phyloP scores from a whole-genome alignment of 1,284 basidiomycete species.

The Ganoderma lingzhi region DNA sequence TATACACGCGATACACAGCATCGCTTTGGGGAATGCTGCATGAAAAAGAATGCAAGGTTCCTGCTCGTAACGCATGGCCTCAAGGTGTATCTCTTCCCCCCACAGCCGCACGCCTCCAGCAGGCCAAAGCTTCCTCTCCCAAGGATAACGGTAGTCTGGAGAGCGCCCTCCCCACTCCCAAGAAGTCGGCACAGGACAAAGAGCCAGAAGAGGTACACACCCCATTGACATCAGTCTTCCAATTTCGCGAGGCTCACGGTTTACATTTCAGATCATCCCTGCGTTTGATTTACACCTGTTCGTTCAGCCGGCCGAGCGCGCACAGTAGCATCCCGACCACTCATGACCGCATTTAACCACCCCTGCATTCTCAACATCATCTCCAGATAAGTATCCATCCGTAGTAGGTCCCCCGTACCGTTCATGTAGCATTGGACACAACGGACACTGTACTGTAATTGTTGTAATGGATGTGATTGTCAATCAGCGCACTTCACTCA shows the following conservation, averaged over 20 bases:
- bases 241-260: constrained; percentile 5
- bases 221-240: background rate
- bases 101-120: constrained; percentile 1
- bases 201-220: constrained; percentile 27
- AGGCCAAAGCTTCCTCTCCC: constrained; percentile 1
- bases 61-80: constrained; percentile 52
- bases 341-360: background rate
- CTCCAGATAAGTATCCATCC: background rate
- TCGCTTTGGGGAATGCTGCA: constrained; percentile 64
- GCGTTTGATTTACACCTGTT: constrained; percentile 30
- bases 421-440: background rate
- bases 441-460: constrained; percentile 10
- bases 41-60: constrained; percentile 54
- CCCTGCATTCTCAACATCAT: background rate
- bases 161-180: constrained; percentile 19
- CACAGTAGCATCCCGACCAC: background rate
- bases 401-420: background rate
- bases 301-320: constrained; percentile 19
- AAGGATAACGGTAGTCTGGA: constrained; percentile 22
- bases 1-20: constrained; percentile 66
- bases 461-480: constrained; percentile 1
- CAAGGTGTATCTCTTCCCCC: constrained; percentile 43
- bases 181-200: constrained; percentile 25
- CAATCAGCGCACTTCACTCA: background rate
- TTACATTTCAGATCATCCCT: constrained; percentile 21